Evolutionary conservation across 805 yeast genomes (phyloP), one percentile per base, ranked within the genome.

Genomic region (Candida ovalis): DNA sequence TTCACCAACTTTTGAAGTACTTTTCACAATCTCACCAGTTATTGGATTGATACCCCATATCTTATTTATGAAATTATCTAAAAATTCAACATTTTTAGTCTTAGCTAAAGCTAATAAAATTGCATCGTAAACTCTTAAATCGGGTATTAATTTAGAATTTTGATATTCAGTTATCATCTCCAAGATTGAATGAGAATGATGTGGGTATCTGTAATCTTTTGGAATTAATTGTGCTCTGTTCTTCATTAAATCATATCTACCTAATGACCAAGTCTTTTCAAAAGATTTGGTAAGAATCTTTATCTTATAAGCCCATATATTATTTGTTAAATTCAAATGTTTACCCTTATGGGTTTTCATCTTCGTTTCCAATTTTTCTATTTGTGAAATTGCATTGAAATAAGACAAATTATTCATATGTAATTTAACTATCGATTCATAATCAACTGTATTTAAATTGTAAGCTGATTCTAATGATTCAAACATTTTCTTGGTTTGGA

Each of bases 21-120:
- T 45, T 3, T 64, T 63, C 4, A n/a, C 22, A 35, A 35, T 35
- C 13, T 42, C 39, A 15, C 48, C 46, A 22, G 40, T 32, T 6
- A 37, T 30, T 9, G 49, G 33, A 15, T 54, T 48, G 12, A 64
- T 44, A 4, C 64, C 63, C 70, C 70, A 70, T 10, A 60, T 52
- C 5, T 47, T 44, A 24, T 52, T 44, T 9, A 70, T 55, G 18
- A 55, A 58, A 12, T 51, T 40, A 37, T 60, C 57, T 13, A 69
- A 45, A 18, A 58, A 42, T 4, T 55, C 54, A 0, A 61, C 24
- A 37, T 69, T 56, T n/a, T 60, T 54, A 13, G 56, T 45, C 36
- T 55, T 58, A 23, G 69, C 72, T 21, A 62, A 44, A 8, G 64
- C 58, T 33, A 66, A 48, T 15, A 68, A 28, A 23, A 67, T 55